Evolutionary conservation across 1,284 basidiomycete species (phyloP), one percentile per base, ranked within the genome.

Genomic region (Flammula alnicola): DNA sequence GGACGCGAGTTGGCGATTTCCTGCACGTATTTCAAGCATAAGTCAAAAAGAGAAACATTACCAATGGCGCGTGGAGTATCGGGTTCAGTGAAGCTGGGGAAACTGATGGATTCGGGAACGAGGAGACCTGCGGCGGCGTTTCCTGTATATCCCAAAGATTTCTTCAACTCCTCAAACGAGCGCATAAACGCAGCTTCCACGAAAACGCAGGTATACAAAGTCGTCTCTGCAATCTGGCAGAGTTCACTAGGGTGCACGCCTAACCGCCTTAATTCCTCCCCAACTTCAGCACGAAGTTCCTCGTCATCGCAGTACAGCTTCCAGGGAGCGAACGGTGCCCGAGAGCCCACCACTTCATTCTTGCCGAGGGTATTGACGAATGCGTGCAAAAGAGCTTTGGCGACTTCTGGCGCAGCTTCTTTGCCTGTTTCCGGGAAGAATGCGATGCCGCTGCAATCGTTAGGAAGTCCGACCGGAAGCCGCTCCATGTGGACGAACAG

Each of bases 321-420:
- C 63, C 64, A 69, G 0, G 68, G 67, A 0, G 61, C 62, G 35
- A 48, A 57, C 4, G 52, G 40, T 8, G 35, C 41, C 6, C 44
- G 36, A 4, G 30, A 16, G 6, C 42, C 47, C 45, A 37, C 29
- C 14, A 42, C 33, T 30, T 22, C 17, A 22, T 32, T 45, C 27
- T 38, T 25, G 7, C 56, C 59, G 39, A 64, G 47, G n/a, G 54
- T 53, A 35, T 48, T 52, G 33, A 62, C 37, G 35, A 71, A 70
- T 0, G 58, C 42, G 38, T 64, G 56, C 25, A 71, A 56, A n/a
- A 70, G 50, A 4, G 59, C 66, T 41, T 58, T 64, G 32, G 61
- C 61, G n/a, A 69, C 46, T 44, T 63, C 63, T 11, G 60, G 59
- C 1, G 68, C 67, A 20, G 67, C 68, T n/a, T 64, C 63, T 12